These are phyloP conservation scores for Adansonia digitata DNA, from an alignment of 345 rosid genomes.

Conservation along the genomic window DNA sequence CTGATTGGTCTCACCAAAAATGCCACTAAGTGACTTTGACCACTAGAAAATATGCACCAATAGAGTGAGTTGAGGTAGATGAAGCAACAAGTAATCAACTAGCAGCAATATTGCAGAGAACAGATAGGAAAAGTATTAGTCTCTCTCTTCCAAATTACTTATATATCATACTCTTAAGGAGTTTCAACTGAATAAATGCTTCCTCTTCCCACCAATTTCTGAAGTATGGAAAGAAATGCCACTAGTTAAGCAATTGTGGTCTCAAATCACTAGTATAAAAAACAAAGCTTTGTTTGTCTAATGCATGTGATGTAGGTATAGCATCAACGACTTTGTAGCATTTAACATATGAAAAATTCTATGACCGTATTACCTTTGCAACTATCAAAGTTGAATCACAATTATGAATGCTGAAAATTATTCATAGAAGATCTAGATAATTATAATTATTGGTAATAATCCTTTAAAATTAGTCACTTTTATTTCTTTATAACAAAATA, in stretches of 20 bases:
- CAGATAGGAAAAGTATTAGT: not conserved
- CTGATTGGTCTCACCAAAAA: conserved; percentile 80
- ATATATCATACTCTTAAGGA: not conserved
- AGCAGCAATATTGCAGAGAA: not conserved
- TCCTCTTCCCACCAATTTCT: not conserved
- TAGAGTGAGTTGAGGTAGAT: not conserved
- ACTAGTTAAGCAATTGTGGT: not conserved
- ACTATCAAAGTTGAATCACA: not conserved
- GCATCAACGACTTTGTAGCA: not conserved
- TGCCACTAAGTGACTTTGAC: conserved; percentile 47
- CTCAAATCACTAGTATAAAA: not conserved
- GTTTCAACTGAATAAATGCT: not conserved
- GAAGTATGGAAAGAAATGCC: not conserved
- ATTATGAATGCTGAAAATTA: not conserved
- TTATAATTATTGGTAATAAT: not conserved
- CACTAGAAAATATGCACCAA: conserved; percentile 40
- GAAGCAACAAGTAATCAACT: not conserved
- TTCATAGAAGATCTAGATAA: not conserved
- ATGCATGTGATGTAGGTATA: not conserved
- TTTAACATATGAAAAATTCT: not conserved
- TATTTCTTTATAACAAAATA: not conserved
- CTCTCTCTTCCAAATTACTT: not conserved
- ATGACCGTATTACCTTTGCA: not conserved
- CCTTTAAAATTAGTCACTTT: not conserved
- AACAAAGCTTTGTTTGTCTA: not conserved